Evolutionary conservation across 2,329 filamentous ascomycete species (phyloP).

Genomic region (Fusarium coicis): DNA sequence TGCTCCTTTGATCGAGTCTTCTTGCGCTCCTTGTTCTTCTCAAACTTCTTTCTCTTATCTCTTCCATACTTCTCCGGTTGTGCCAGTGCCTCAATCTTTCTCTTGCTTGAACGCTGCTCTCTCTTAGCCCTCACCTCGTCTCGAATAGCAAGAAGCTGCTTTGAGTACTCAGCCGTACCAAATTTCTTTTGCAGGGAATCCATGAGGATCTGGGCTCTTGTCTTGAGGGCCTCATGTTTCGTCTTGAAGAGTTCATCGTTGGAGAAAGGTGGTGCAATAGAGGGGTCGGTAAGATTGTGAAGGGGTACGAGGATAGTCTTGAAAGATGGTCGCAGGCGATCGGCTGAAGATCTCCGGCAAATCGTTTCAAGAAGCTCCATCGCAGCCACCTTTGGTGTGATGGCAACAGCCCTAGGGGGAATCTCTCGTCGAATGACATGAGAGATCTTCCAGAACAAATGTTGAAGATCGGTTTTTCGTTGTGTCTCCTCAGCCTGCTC

Average conservation of each 20-base stretch:
- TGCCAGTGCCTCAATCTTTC: slow-evolving; percentile 86
- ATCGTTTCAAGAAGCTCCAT: slow-evolving; percentile 80
- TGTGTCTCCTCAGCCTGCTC: slow-evolving; percentile 57
- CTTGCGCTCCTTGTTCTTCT: slow-evolving; percentile 83
- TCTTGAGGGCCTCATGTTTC: slow-evolving; percentile 76
- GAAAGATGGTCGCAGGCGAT: slow-evolving; percentile 70
- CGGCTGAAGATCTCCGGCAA: slow-evolving; percentile 67
- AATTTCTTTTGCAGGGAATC: slow-evolving; percentile 86
- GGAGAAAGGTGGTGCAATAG: slow-evolving; percentile 77
- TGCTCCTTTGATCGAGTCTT: slow-evolving; percentile 82
- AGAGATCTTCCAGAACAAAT: slow-evolving; percentile 82
- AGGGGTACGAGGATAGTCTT: slow-evolving; percentile 70
- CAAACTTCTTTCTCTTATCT: slow-evolving; percentile 85
- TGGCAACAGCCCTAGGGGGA: slow-evolving; percentile 68
- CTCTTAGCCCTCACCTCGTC: slow-evolving; percentile 77
- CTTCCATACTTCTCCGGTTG: slow-evolving; percentile 81
- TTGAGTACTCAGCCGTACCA: slow-evolving; percentile 83
- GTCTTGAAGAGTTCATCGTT: slow-evolving; percentile 76
- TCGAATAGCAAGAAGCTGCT: slow-evolving; percentile 76
- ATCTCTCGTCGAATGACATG: slow-evolving; percentile 82
- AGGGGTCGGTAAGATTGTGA: slow-evolving; percentile 84
- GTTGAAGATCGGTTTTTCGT: slow-evolving; percentile 65
- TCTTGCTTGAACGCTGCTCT: slow-evolving; percentile 81
- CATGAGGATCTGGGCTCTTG: slow-evolving; percentile 80
- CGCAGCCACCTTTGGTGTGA: slow-evolving; percentile 79